These are phyloP conservation scores for Dictyostelium capitatum DNA, from an alignment of 78 protist genomes.

Conservation along the genomic window DNA sequence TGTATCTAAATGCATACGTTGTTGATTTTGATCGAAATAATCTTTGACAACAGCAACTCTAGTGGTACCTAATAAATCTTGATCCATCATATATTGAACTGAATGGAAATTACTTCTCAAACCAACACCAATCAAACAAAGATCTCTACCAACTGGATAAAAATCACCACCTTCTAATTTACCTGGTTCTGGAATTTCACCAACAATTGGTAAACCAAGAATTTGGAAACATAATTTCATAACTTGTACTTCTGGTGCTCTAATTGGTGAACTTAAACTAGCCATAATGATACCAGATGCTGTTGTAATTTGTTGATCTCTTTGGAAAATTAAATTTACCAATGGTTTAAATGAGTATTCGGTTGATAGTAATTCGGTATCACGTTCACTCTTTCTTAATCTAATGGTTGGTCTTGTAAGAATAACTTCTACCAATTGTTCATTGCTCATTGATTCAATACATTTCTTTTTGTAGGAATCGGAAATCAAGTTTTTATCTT, in stretches of 20 bases:
- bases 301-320: constrained; percentile 95
- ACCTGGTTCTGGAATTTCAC: constrained; percentile 89
- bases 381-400: constrained; percentile 71
- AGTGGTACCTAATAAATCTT: constrained; percentile 89
- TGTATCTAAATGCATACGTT: constrained; percentile 96
- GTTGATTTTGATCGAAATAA: constrained; percentile 89
- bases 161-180: constrained; percentile 92
- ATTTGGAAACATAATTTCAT: constrained; percentile 87
- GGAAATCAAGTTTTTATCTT: constrained; percentile 43
- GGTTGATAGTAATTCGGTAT: constrained; percentile 78
- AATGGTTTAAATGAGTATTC: constrained; percentile 82
- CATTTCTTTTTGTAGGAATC: constrained; percentile 83
- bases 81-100: constrained; percentile 84
- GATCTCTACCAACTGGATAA: constrained; percentile 86
- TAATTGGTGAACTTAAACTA: constrained; percentile 84
- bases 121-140: constrained; percentile 93
- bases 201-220: constrained; percentile 91
- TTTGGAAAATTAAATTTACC: constrained; percentile 83
- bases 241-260: constrained; percentile 89
- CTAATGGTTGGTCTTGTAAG: constrained; percentile 88
- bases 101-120: constrained; percentile 88
- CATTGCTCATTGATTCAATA: constrained; percentile 84
- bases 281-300: constrained; percentile 89
- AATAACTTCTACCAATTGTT: constrained; percentile 88
- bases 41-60: constrained; percentile 94